Evolutionary conservation across 352 stramenopile species (phyloP), one percentile per base, ranked within the genome.

Genomic region (Phytophthora brassicae): DNA sequence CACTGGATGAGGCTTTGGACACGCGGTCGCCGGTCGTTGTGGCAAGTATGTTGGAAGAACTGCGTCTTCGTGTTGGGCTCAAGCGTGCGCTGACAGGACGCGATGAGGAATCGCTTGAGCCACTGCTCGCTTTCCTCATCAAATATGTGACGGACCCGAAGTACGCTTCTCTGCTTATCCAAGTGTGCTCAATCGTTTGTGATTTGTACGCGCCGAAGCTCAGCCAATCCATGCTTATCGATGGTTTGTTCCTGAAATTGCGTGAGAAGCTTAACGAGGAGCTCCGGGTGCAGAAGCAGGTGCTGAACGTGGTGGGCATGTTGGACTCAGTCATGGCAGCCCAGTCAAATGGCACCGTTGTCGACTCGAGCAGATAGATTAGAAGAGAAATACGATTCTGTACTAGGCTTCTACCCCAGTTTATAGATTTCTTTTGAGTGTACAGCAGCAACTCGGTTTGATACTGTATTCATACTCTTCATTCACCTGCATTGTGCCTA

Each of bases 131-230:
- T 56, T 99, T 98, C 70, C 83, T 97, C 26, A 95, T 96, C 66
- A 94, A 96, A 73, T 98, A 98, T 71, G 90, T 98, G 55, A 92
- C 93, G 43, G 87, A 97, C 73, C 95, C 96, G 19, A 94, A 97
- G 70, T 99, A 98, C 79, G 84, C 91, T 20, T 77, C 79, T 24
- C 66, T 98, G 36, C 81, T 99, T 16, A 85, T 98, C 38, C 86
- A 92, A 35, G 92, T 99, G 28, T 97, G 91, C 66, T 89, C 96
- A 64, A 88, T 91, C 48, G 78, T 98, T 28, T 92, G 95, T 56
- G 90, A 98, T 70, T 83, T 98, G 42, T 98, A 98, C 79, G 87
- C 82, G 28, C 78, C 79, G n/a, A 94, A 97, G 55, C 72, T 97
- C 16, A 96, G 94, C 45, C 84, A 93, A 66, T 94, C 86, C 44